Evolutionary conservation across 257 asterid genomes (phyloP).

Genomic region (Rubia yunnanensis): DNA sequence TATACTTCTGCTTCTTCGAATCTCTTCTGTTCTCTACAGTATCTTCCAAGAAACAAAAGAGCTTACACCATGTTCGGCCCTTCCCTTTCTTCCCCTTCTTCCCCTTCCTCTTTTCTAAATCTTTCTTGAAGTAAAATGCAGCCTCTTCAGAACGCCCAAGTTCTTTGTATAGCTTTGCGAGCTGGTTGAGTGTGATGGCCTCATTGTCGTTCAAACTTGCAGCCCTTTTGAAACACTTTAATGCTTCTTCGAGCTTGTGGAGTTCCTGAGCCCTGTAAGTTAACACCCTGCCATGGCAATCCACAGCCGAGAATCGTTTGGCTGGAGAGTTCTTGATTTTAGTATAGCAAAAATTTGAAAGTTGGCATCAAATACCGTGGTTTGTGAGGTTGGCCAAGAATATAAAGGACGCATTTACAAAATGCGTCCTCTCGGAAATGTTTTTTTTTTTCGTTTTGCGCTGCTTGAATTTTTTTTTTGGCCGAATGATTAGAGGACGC

Average conservation of each 20-base stretch:
- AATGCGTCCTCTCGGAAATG: too few relatives aligned
- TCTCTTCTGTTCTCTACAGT: conserved; percentile 52
- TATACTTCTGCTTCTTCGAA: conserved; percentile 89
- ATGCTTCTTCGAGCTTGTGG: conserved; percentile 85
- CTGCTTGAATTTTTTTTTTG: too few relatives aligned
- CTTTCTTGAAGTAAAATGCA: conserved; percentile 75
- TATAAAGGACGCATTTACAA: too few relatives aligned
- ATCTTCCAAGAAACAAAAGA: conserved; percentile 65
- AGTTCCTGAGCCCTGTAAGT: conserved; percentile 81
- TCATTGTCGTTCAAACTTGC: conserved; percentile 71
- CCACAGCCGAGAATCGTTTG: conserved; percentile 86
- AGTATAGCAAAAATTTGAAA: too few relatives aligned
- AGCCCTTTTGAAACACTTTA: conserved; percentile 76
- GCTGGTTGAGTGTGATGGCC: conserved; percentile 74
- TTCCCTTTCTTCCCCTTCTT: conserved; percentile 84
- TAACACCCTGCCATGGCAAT: conserved; percentile 97
- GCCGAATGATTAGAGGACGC: too few relatives aligned
- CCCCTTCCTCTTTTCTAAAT: conserved; percentile 92
- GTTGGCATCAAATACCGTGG: too few relatives aligned
- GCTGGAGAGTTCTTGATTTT: too few relatives aligned
- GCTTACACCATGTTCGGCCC: conserved; percentile 94
- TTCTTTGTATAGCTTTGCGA: conserved; percentile 68
- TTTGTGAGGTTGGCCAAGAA: too few relatives aligned
- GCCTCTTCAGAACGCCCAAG: conserved; percentile 73
- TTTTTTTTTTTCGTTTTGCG: too few relatives aligned